Base-by-base conservation (phyloP, 352 stramenopile species). In the Plasmopara viticola region DNA sequence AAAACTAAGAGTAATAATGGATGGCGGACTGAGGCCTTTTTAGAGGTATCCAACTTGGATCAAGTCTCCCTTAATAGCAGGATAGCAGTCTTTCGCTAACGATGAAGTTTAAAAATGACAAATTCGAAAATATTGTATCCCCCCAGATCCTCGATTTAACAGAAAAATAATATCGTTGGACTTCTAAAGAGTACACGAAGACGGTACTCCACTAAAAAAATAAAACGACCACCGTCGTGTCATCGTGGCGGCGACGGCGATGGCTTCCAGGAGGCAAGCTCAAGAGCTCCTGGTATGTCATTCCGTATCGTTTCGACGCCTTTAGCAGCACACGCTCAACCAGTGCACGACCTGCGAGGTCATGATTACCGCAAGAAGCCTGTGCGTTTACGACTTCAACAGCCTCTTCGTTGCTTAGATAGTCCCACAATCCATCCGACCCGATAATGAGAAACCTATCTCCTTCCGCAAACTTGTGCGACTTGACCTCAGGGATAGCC, bases 341-440 rank as follows among this genome's bases (percentile, higher is more conserved):
- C 13, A 96, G 47, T 31, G 70, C 72, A 39, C 86, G 78, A 0
- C 80, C 82, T 1, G 86, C 85, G 13, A 84, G 70, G 13, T 90
- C 76, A 45, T 86, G 72, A 20, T 90, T 84, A 29, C 82, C 78
- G 9, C 72, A 65, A 0, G 62, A 65, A 10, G 66, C 53, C 38
- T 90, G 70, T 33, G 74, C 66, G 20, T 75, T 74, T 13, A 98
- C 93, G n/a, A 97, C 74, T 34, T 97, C 84, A 1, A 98, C 86
- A 13, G 88, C 94, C 38, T 99, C 95, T 66, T 98, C 81, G 64
- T 97, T 98, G 56, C 62, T 87, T 40, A 98, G 74, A 42, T 97
- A 96, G 72, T 99, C 95, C 95, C 95, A 99, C n/a, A 99, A 68
- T 10, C 95, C 95, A 71, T 99, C 97, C 60, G 94, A 98, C 20